Conservation (phyloP, 2,329 filamentous ascomycete species). For the Chalaropsis thielavioides region DNA sequence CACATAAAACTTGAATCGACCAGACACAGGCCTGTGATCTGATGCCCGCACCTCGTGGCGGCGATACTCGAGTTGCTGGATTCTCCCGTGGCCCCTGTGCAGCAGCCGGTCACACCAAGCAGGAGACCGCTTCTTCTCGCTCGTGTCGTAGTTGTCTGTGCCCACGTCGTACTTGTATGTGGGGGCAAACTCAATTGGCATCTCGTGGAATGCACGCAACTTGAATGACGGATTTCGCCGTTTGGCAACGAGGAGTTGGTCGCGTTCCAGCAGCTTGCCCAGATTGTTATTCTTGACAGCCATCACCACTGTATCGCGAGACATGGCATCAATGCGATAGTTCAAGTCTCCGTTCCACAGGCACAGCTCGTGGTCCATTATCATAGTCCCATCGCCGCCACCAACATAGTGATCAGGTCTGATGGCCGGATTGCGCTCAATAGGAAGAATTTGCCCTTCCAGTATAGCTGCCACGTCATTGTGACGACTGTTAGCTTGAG, state of each 20-base stretch:
- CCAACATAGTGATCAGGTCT: constrained; percentile 70
- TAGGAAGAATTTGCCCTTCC: constrained; percentile 60
- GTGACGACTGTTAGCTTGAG: constrained; percentile 78
- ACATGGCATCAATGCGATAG: constrained; percentile 96
- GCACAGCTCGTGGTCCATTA: constrained; percentile 95
- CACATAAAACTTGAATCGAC: constrained; percentile 64
- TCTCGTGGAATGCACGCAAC: constrained; percentile 77
- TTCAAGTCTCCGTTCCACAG: constrained; percentile 93
- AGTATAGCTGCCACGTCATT: constrained; percentile 85
- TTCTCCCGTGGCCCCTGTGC: constrained; percentile 66
- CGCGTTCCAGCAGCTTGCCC: constrained; percentile 73
- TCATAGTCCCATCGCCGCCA: constrained; percentile 89
- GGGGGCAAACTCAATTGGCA: constrained; percentile 78
- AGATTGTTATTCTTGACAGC: constrained; percentile 73
- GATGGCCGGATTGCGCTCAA: constrained; percentile 50
- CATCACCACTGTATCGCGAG: constrained; percentile 78
- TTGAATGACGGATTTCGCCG: constrained; percentile 83
- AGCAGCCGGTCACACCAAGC: constrained; percentile 94
- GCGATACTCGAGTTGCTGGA: constrained; percentile 77
- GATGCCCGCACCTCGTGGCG: constrained; percentile 82
- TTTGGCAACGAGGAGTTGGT: constrained; percentile 79
- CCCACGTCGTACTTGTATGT: constrained; percentile 99
- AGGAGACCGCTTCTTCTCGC: constrained; percentile 84
- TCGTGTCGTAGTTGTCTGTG: constrained; percentile 83
- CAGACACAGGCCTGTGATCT: constrained; percentile 87